Evolutionary conservation across 768 basidiomycete species (phyloP).

Genomic region (Gymnopilus junonius): DNA sequence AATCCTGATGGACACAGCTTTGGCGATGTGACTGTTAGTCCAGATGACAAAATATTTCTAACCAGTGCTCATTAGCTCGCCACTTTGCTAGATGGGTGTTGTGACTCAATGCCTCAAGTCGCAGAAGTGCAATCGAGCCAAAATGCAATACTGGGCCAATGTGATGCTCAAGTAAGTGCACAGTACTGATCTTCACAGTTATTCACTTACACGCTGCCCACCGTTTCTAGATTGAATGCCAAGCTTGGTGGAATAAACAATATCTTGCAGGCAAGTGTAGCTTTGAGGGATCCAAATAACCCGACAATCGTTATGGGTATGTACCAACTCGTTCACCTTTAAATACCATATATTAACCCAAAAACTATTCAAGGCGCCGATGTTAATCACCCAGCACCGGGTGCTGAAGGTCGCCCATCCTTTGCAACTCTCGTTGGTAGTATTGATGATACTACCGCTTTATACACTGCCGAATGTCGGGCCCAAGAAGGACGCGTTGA

Average conservation of each 20-base stretch:
- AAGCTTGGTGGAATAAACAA: slow-evolving; percentile 86
- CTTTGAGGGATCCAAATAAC: slow-evolving; percentile 68
- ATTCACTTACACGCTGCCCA: not conserved
- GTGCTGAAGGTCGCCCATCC: slow-evolving; percentile 75
- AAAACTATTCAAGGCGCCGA: slow-evolving; percentile 60
- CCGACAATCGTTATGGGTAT: slow-evolving; percentile 83
- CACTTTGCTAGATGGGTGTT: slow-evolving; percentile 59
- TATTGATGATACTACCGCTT: slow-evolving; percentile 75
- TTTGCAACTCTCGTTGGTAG: slow-evolving; percentile 84
- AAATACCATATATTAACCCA: not conserved
- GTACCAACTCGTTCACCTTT: not conserved
- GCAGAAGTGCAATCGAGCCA: slow-evolving; percentile 67
- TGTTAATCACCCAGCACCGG: slow-evolving; percentile 83
- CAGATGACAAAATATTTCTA: not conserved
- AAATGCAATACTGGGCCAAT: slow-evolving; percentile 80
- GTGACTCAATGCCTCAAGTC: slow-evolving; percentile 80
- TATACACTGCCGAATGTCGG: slow-evolving; percentile 66
- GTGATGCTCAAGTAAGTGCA: slow-evolving; percentile 71
- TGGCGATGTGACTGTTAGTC: slow-evolving; percentile 56
- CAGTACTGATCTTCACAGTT: slow-evolving; percentile 3
- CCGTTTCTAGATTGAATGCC: slow-evolving; percentile 70
- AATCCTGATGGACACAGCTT: slow-evolving; percentile 47
- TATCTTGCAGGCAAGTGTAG: slow-evolving; percentile 69
- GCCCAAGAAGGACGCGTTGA: slow-evolving; percentile 75
- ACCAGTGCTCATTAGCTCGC: not conserved